These are phyloP conservation scores for Cavenderia fasciculata DNA, from an alignment of 78 protist species.

Conservation along the genomic window DNA sequence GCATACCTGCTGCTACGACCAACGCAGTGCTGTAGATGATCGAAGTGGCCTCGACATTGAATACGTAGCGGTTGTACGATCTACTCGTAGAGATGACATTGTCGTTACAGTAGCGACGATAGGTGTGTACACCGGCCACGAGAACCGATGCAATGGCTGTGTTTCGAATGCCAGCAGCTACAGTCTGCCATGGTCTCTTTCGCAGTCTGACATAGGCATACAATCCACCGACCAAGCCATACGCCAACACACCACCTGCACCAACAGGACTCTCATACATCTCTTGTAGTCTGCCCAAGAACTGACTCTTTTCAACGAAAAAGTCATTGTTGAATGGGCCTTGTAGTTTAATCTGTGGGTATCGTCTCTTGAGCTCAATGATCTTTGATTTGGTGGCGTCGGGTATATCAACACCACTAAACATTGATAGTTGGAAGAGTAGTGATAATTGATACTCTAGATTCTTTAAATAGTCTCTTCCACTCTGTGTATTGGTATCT, in stretches of 20 bases:
- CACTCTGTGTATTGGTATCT: not conserved
- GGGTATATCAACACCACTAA: not conserved
- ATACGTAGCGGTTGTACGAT: not conserved
- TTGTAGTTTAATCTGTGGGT: not conserved
- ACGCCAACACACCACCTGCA: not conserved
- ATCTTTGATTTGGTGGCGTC: not conserved
- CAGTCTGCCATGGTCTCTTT: not conserved
- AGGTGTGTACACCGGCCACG: not conserved
- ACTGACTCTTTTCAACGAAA: constrained; percentile 19
- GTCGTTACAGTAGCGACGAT: not conserved
- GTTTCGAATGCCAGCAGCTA: not conserved
- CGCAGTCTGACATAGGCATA: not conserved
- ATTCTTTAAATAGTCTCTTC: too few species aligned
- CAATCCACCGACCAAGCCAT: constrained; percentile 1
- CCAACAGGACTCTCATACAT: constrained; percentile 1
- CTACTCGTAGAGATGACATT: not conserved
- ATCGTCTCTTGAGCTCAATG: not conserved
- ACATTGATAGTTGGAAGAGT: not conserved
- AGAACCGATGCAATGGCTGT: not conserved
- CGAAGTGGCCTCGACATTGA: not conserved
- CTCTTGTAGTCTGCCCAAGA: not conserved
- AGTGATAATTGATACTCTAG: not conserved
- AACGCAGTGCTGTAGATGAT: not conserved
- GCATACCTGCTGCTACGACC: not conserved
- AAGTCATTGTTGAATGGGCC: constrained; percentile 2